Evolutionary conservation across 768 basidiomycete species (phyloP), one percentile per base, ranked within the genome.

Genomic region (Xerocomus spinulosus): DNA sequence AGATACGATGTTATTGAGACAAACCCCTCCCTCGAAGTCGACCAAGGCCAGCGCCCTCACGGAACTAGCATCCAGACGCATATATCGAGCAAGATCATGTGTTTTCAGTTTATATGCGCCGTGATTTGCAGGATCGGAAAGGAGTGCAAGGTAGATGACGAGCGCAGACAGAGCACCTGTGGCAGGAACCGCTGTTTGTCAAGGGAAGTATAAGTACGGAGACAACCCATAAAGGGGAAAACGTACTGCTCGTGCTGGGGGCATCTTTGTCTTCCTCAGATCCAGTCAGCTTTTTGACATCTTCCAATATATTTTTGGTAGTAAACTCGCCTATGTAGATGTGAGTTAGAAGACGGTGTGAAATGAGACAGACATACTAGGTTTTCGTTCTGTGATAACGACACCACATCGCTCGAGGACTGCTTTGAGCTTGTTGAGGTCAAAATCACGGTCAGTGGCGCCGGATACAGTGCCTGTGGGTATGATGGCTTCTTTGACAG

Each of bases 31-130:
- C 2, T 82, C 79, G 21, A 78, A 73, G 46, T 93, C 91, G 23
- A 87, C 80, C 14, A 98, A 70, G 59, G 92, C 91, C 21, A 99
- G 70, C 1, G 96, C 96, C 42, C 87, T 79, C 15, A 98, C 72
- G 0, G 96, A 95, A 52, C 92, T 95, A 2, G 96, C 92, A 63
- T 99, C 96, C 9, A 98, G 78, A 49, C 85, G 85, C 93, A 99
- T 96, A 67, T 86, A 98, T 61, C 90, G 93, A 2, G 87, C 81
- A 0, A 99, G 74, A 62, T 98, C 93, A 61, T 99, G 94, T 0
- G 86, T 88, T 32, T 78, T 78, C 12, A 99, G 76, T 13, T 77
- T 81, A 71, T 84, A 98, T 48, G 83, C 79, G 18, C 83, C 86
- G 53, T 86, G 82, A 57, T 94, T 92, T 3, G 82, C 75, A 5